phyloP scores from a whole-genome alignment of 768 basidiomycete species.

The Boletus subparvulus region DNA sequence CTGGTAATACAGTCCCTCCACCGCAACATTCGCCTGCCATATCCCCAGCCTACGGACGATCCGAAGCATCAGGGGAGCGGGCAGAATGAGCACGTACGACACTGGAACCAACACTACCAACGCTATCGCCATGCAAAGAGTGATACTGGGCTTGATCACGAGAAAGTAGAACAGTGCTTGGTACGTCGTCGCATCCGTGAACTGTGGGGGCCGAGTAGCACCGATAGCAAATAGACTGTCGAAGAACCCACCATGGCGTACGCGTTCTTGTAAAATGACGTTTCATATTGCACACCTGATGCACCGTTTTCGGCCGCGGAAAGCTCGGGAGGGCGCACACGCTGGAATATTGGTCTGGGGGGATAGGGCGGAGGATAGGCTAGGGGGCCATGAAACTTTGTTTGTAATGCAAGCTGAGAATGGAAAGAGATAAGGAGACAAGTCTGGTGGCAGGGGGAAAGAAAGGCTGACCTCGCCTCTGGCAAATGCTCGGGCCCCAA shows the following conservation, averaged over 20 bases:
- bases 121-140: conserved; percentile 58
- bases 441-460: not conserved
- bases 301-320: conserved; percentile 51
- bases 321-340: conserved; percentile 48
- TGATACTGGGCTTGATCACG: conserved; percentile 82
- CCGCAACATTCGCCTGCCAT: conserved; percentile 83
- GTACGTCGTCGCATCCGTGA: conserved; percentile 79
- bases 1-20: conserved; percentile 61
- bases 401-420: conserved; percentile 61
- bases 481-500: conserved; percentile 71
- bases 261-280: conserved; percentile 77
- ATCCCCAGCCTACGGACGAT: conserved; percentile 64
- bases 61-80: conserved; percentile 67
- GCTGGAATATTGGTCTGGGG: conserved; percentile 75
- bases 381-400: conserved; percentile 65
- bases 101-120: conserved; percentile 59
- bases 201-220: conserved; percentile 42
- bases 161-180: conserved; percentile 88
- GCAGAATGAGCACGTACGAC: conserved; percentile 56
- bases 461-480: conserved; percentile 58
- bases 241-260: conserved; percentile 67
- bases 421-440: conserved; percentile 14
- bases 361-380: conserved; percentile 63
- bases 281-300: conserved; percentile 46
- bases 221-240: not conserved